phyloP scores from a whole-genome alignment of 805 yeast species.

The Metschnikowia drakensbergensis region DNA sequence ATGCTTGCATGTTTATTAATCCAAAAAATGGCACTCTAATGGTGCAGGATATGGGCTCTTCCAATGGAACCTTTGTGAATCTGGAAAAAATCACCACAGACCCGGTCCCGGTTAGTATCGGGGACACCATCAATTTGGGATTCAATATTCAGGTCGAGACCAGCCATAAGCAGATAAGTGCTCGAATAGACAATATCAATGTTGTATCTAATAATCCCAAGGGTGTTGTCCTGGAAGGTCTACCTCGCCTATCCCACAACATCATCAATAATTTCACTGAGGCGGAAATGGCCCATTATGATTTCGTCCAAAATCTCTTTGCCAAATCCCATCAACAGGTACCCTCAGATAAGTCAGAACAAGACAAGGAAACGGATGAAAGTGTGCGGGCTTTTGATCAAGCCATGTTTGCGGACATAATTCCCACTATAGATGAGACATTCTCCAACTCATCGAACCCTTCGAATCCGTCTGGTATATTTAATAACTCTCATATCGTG shows the following conservation, averaged over 20 bases:
- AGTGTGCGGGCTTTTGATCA: slow-evolving; percentile 42
- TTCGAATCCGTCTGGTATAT: slow-evolving; percentile 48
- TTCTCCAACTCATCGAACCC: slow-evolving; percentile 37
- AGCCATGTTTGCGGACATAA: slow-evolving; percentile 61
- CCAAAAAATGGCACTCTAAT: slow-evolving; percentile 58
- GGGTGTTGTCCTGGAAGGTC: slow-evolving; percentile 12
- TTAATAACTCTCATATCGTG: slow-evolving; percentile 56
- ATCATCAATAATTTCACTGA: slow-evolving; percentile 20
- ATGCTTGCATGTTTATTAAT: slow-evolving; percentile 85
- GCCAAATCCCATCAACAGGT: slow-evolving; percentile 10
- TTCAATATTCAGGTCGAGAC: slow-evolving; percentile 72
- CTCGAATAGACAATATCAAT: slow-evolving; percentile 70
- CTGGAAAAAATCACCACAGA: slow-evolving; percentile 63
- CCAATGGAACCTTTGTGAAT: slow-evolving; percentile 93
- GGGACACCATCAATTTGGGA: slow-evolving; percentile 89
- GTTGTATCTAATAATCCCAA: slow-evolving; percentile 40
- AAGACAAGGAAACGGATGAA: slow-evolving; percentile 2
- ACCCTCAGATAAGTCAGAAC: slow-evolving; percentile 1
- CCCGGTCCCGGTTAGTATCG: slow-evolving; percentile 61
- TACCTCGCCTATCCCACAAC: slow-evolving; percentile 14
- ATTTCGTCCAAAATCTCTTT: slow-evolving; percentile 33
- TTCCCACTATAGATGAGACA: slow-evolving; percentile 46
- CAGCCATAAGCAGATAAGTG: slow-evolving; percentile 82
- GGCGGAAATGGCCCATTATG: slow-evolving; percentile 32
- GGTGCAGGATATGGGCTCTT: slow-evolving; percentile 81